Evolutionary conservation across 768 basidiomycete species (phyloP).

Genomic region (Mycena polygramma): DNA sequence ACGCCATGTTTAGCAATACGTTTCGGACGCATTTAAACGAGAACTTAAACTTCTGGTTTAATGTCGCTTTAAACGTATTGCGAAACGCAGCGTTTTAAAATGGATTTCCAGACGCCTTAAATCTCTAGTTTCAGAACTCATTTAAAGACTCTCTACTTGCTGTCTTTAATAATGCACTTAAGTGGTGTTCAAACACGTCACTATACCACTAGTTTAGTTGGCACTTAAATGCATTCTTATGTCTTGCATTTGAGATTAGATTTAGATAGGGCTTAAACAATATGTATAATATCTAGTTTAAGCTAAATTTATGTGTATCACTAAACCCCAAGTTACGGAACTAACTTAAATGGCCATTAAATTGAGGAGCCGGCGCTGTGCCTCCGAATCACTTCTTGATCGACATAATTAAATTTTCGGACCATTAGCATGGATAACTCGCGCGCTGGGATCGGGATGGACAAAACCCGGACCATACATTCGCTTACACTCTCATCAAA

Average conservation of each 20-base stretch:
- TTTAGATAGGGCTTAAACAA: slow-evolving; percentile 7
- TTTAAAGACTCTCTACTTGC: not conserved
- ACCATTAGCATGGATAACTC: too few species aligned
- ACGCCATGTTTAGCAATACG: not conserved
- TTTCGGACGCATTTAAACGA: slow-evolving; percentile 14
- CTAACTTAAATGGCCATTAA: slow-evolving; percentile 8
- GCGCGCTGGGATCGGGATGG: too few species aligned
- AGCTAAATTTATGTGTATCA: not conserved
- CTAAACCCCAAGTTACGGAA: not conserved
- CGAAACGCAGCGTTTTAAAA: slow-evolving; percentile 5
- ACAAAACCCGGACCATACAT: too few species aligned
- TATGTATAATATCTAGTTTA: slow-evolving; percentile 11
- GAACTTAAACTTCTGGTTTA: slow-evolving; percentile 4
- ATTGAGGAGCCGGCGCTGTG: slow-evolving; percentile 14
- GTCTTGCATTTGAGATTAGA: slow-evolving; percentile 14
- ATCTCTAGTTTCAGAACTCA: not conserved
- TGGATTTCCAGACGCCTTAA: slow-evolving; percentile 2
- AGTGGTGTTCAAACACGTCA: not conserved
- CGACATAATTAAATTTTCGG: too few species aligned
- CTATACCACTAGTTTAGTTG: slow-evolving; percentile 8
- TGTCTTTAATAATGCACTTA: not conserved
- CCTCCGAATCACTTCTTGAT: too few species aligned
- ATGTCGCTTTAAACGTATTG: slow-evolving; percentile 6
- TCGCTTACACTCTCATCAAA: too few species aligned
- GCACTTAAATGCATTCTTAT: not conserved